Base-by-base conservation (phyloP, 495 filamentous ascomycete species). In the Trichoderma reesei region DNA sequence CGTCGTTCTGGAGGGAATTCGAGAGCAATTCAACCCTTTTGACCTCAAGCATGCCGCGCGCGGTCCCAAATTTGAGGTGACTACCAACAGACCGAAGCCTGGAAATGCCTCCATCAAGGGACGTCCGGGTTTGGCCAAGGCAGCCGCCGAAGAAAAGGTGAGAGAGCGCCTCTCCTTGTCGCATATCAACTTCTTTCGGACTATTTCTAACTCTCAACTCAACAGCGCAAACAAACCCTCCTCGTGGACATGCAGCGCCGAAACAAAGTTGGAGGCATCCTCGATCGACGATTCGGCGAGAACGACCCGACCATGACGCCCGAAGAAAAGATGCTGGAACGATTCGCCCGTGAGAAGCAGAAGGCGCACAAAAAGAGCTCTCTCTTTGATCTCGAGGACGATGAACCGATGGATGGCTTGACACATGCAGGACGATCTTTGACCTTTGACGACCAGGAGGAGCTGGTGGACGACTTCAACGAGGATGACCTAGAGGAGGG, bases 21-120 rank as follows among this genome's bases (percentile, higher is more conserved):
- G 94, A 67, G 92, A 97, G 65, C 85, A 90, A 67, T 97, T 97
- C 84, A 98, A 97, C 75, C 94, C 94, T 3, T 98, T 98, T 73
- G 94, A 98, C 73, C 83, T 95, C 72, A 91, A 94, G 74, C 82
- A 83, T 11, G 82, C 85, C 33, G 76, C 83, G 0, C 78, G 83
- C 37, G 84, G 85, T 2, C 82, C 80, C 67, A 96, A 96, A 70
- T 92, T 93, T 67, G 86, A 91, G 44, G 80, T 86, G 42, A 83
- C 84, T 3, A 91, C 83, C 16, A 88, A 82, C 65, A 78, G 76
- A 18, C 78, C 82, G 7, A 77, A 80, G 67, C 74, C 72, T 37
- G 78, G 72, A 60, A 81, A 78, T 59, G 74, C 75, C 26, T 68
- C 77, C 59, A 87, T 83, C 62, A 70, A 84, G 38, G 85, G 84